Evolutionary conservation across 208 protist species (phyloP).

Genomic region (Leishmania mexicana): DNA sequence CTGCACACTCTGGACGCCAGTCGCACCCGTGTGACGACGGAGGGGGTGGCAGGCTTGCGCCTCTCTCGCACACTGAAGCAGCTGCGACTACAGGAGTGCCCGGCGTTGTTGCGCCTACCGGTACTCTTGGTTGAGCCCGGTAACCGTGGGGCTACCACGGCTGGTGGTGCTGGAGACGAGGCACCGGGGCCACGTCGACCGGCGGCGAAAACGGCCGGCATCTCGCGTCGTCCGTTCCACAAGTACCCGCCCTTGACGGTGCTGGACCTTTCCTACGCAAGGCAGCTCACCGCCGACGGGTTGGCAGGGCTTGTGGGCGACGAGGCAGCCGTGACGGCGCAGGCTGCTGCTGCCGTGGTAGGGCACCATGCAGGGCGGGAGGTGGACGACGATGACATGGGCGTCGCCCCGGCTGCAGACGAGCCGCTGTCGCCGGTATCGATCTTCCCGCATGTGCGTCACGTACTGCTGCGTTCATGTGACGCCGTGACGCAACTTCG

Average conservation of each 20-base stretch:
- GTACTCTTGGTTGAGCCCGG: constrained; percentile 15
- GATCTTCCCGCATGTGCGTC: constrained; percentile 18
- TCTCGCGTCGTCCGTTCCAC: not conserved
- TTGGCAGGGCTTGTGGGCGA: not conserved
- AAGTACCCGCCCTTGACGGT: not conserved
- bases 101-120: constrained; percentile 28
- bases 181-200: not conserved
- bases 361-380: not conserved
- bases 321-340: not conserved
- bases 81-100: constrained; percentile 43
- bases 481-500: constrained; percentile 37
- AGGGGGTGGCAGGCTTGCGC: constrained; percentile 34
- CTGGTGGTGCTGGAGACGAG: not conserved
- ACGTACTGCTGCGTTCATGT: constrained; percentile 49
- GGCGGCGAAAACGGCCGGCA: not conserved
- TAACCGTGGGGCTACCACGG: not conserved
- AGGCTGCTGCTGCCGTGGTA: not conserved
- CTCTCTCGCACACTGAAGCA: constrained; percentile 27
- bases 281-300: constrained; percentile 7
- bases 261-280: constrained; percentile 9
- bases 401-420: not conserved
- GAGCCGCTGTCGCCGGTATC: not conserved
- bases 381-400: not conserved
- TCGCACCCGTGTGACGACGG: constrained; percentile 33
- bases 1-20: constrained; percentile 43